phyloP scores from a whole-genome alignment of 176 grass and related monocot species.

The Dactylis glomerata region DNA sequence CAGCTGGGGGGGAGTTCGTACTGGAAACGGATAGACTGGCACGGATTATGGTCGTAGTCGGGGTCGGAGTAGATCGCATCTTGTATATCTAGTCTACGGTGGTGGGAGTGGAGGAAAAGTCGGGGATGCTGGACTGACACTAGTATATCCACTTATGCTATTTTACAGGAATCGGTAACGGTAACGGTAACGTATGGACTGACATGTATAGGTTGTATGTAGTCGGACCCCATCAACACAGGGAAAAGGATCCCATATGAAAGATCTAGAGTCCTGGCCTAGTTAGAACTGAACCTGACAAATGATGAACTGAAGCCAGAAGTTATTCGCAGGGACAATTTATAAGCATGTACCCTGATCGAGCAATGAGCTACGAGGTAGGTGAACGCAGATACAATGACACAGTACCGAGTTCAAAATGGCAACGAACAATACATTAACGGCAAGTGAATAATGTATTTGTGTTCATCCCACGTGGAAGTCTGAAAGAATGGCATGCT shows the following conservation, averaged over 20 bases:
- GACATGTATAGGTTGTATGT: neutral
- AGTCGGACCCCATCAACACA: neutral
- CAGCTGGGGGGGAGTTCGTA: neutral
- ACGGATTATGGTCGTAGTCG: neutral
- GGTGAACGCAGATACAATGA: neutral
- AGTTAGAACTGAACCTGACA: too few species aligned
- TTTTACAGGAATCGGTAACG: too few species aligned
- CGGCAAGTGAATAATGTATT: neutral
- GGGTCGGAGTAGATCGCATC: neutral
- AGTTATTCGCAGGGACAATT: neutral
- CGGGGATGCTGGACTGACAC: too few species aligned
- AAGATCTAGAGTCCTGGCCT: neutral
- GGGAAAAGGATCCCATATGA: neutral
- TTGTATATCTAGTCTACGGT: too few species aligned
- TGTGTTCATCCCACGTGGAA: neutral
- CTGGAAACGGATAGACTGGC: neutral
- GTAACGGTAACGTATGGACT: neutral
- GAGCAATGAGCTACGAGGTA: neutral
- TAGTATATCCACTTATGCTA: too few species aligned
- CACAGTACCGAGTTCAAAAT: neutral
- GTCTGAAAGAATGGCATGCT: slow-evolving; percentile 37
- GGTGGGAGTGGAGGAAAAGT: too few species aligned
- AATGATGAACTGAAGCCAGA: too few species aligned
- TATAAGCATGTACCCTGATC: neutral
- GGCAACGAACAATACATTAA: neutral